Conservation (phyloP, 345 rosid genomes). For the Hibiscus trionum region DNA sequence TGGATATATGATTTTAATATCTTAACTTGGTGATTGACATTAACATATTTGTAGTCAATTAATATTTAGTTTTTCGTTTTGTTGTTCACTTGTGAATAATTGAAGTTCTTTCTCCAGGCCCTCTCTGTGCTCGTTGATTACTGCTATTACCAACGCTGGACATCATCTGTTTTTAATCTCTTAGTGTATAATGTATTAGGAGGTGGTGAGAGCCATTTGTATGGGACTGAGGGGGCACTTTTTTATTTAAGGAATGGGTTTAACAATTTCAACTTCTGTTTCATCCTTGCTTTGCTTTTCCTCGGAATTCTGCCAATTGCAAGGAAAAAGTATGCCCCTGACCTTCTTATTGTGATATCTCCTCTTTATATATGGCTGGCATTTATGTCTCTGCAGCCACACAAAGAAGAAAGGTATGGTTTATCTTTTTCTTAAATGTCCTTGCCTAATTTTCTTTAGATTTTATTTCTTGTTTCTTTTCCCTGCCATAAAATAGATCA, state of each 20-base stretch:
- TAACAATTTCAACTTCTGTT: conserved; percentile 90
- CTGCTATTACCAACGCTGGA: conserved; percentile 69
- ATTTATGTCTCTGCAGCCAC: conserved; percentile 95
- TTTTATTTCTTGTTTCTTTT: neutral
- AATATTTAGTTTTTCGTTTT: conserved; percentile 2
- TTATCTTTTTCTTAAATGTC: neutral
- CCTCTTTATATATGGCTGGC: conserved; percentile 87
- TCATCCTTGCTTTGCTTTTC: conserved; percentile 55
- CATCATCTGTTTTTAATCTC: conserved; percentile 83
- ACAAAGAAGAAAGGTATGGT: conserved; percentile 92
- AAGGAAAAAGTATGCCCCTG: conserved; percentile 61
- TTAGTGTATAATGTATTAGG: conserved; percentile 84
- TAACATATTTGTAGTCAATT: neutral
- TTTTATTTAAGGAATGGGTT: conserved; percentile 85
- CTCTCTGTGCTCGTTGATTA: conserved; percentile 60
- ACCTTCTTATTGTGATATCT: conserved; percentile 40
- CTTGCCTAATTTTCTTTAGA: neutral
- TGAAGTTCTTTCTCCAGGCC: conserved; percentile 41
- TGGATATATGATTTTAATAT: conserved; percentile 2
- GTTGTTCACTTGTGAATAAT: conserved; percentile 2
- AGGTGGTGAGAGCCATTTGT: conserved; percentile 97
- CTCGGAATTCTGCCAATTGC: conserved; percentile 56
- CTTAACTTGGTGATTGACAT: neutral
- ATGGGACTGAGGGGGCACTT: conserved; percentile 73
- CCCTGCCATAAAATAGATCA: neutral